Evolutionary conservation across 768 basidiomycete genomes (phyloP).

Genomic region (Leccinum ochraceum): DNA sequence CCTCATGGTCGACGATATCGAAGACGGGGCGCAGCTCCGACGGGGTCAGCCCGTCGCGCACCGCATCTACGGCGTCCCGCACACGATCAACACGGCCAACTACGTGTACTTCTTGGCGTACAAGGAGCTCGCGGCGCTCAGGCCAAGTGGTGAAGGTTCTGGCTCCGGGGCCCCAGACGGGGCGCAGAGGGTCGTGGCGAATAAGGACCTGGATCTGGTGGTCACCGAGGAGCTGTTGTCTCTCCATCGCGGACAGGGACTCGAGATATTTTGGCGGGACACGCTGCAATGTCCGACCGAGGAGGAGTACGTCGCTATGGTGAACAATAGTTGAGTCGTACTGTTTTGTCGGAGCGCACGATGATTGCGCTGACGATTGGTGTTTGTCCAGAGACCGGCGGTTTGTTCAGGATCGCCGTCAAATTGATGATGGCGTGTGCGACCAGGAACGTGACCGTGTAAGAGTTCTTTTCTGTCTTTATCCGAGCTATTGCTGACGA

Average conservation of each 20-base stretch:
- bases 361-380: conserved; percentile 5
- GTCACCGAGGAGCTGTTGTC: conserved; percentile 62
- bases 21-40: conserved; percentile 86
- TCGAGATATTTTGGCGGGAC: conserved; percentile 95
- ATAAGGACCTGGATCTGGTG: conserved; percentile 64
- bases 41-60: conserved; percentile 88
- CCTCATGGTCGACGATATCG: conserved; percentile 94
- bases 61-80: conserved; percentile 94
- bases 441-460: conserved; percentile 62
- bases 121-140: conserved; percentile 57
- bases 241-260: conserved; percentile 94
- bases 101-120: conserved; percentile 96
- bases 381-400: conserved; percentile 79
- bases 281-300: conserved; percentile 89
- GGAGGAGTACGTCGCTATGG: conserved; percentile 94
- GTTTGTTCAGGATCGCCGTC: conserved; percentile 86
- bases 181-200: conserved; percentile 50
- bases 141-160: background rate
- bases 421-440: conserved; percentile 96
- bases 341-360: conserved; percentile 56
- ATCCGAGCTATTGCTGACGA: background rate
- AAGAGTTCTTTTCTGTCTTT: conserved; percentile 20
- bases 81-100: conserved; percentile 96
- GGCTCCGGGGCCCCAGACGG: background rate
- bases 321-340: conserved; percentile 78